Evolutionary conservation across 2,329 filamentous ascomycete genomes (phyloP).

Genomic region (Hortaea sp.): DNA sequence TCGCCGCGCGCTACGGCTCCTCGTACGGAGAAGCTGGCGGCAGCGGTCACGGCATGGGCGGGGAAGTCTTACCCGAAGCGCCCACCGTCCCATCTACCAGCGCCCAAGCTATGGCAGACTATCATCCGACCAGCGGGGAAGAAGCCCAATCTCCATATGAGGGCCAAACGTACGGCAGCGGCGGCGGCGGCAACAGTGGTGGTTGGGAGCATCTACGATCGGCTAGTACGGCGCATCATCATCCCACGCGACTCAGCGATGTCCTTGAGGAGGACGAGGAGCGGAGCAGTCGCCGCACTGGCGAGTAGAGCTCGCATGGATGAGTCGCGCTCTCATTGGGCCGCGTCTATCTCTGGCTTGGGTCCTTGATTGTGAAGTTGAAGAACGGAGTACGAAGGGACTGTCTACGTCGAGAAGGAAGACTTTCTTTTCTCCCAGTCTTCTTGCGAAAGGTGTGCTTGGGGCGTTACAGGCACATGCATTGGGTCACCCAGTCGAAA

Average conservation of each 20-base stretch:
- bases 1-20: conserved; percentile 36
- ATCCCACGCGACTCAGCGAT: conserved; percentile 80
- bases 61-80: conserved; percentile 19
- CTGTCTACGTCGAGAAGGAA: too few species aligned
- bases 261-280: conserved; percentile 75
- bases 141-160: conserved; percentile 2
- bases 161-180: background rate
- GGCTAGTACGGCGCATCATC: conserved; percentile 51
- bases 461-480: too few species aligned
- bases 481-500: too few species aligned
- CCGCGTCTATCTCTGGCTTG: too few species aligned
- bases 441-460: too few species aligned
- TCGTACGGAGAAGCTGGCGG: conserved; percentile 9
- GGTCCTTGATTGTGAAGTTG: too few species aligned
- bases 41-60: background rate
- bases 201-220: conserved; percentile 59
- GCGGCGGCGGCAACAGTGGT: conserved; percentile 13
- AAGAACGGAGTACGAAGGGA: too few species aligned
- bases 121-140: conserved; percentile 11
- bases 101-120: conserved; percentile 24
- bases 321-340: background rate
- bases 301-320: conserved; percentile 4
- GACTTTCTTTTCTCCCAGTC: too few species aligned
- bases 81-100: conserved; percentile 20
- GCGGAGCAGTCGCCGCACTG: conserved; percentile 24